Evolutionary conservation across 768 basidiomycete genomes (phyloP), one percentile per base, ranked within the genome.

Genomic region (Leccinum variicolor): DNA sequence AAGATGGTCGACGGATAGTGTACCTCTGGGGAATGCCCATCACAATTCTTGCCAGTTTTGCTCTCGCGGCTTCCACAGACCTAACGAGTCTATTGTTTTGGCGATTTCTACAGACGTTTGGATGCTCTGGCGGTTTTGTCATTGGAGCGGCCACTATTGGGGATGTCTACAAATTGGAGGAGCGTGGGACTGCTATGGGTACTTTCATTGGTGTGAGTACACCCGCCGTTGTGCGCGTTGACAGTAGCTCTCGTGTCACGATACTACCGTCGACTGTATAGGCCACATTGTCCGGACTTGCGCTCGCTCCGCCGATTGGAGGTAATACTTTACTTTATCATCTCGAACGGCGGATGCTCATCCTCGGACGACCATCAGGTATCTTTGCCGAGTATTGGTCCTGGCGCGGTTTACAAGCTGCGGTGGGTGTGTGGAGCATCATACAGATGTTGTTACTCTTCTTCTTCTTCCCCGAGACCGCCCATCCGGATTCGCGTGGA

Each of bases 61-160:
- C 85, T 0, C 84, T 88, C 0, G 82, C 84, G 0, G 55, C 72
- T 0, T 77, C 86, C 1, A 64, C 31, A 69, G 85, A 8, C 71
- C 72, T 69, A 7, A 1, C 64, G 74, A 15, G 15, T 31, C 72
- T 92, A 6, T 76, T 92, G 62, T 70, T 81, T 17, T 86, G 83
- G 74, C 77, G 89, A 8, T 79, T 86, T 43, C 59, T 90, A 1
- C 89, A 91, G 64, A 83, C 84, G 0, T 74, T 86, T 41, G 89
- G 89, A 14, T 76, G 83, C 4, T 80, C 84, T 6, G 80, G 81
- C 13, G 83, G 77, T 5, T 65, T 77, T 67, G 81, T 79, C 15
- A 76, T 81, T 52, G 89, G 80, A 21, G 78, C 79, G 0, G 87
- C 80, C 2, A 79, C 83, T 5, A 83, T 88, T 25, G 84, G 83